Conservation (phyloP, 148 eudicot genomes). For the Nepenthes gracilis region DNA sequence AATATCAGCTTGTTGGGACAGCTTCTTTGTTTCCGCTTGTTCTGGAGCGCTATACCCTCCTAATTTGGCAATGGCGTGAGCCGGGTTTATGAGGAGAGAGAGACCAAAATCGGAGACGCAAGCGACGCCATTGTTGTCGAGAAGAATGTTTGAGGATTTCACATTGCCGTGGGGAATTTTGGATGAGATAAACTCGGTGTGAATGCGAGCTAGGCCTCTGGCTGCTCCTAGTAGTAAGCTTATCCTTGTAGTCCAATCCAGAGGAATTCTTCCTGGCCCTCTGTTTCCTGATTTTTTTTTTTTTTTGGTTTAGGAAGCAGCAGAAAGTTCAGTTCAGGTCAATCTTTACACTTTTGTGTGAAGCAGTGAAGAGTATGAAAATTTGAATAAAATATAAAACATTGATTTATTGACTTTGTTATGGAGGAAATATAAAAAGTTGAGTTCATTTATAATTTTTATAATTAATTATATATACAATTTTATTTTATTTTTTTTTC, state of each 20-base stretch:
- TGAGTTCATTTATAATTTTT: no score
- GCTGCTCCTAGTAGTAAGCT: constrained; percentile 84
- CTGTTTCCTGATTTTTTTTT: constrained; percentile 44
- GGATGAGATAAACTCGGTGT: constrained; percentile 52
- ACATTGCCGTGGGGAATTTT: constrained; percentile 90
- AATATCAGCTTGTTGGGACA: constrained; percentile 88
- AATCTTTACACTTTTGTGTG: no score
- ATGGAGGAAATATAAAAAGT: no score
- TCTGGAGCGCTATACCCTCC: constrained; percentile 91
- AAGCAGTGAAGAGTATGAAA: no score
- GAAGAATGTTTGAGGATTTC: constrained; percentile 70
- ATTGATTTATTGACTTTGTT: no score
- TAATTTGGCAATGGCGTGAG: constrained; percentile 62
- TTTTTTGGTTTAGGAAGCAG: no score
- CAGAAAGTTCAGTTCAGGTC: neutral
- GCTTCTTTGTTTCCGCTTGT: constrained; percentile 52
- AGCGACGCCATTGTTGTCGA: constrained; percentile 74
- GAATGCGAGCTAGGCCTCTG: constrained; percentile 74
- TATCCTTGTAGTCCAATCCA: constrained; percentile 94
- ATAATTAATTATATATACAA: no score
- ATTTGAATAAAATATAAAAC: no score
- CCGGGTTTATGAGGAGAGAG: constrained; percentile 67
- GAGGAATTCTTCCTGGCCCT: constrained; percentile 89
- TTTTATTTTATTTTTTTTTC: no score
- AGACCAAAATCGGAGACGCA: constrained; percentile 88